Conservation (phyloP, 345 rosid genomes). For the Rhodomyrtus tomentosa region DNA sequence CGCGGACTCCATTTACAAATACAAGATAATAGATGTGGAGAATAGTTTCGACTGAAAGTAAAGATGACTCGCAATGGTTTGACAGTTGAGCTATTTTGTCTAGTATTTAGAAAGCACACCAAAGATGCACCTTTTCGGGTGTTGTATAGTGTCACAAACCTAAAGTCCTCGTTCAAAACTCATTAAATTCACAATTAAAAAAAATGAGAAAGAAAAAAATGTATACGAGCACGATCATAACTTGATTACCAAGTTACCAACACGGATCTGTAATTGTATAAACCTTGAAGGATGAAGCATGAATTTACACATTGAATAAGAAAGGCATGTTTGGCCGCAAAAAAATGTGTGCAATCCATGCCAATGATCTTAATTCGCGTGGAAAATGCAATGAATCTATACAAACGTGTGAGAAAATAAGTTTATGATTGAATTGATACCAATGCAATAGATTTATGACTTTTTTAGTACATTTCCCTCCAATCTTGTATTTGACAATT, state of each 20-base stretch:
- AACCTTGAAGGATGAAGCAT: background rate
- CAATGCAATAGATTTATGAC: no score
- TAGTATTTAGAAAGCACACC: background rate
- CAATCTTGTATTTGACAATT: no score
- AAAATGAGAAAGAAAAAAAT: no score
- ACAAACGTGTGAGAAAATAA: slow-evolving; percentile 19
- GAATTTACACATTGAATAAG: background rate
- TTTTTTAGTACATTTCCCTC: no score
- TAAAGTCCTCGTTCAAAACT: background rate
- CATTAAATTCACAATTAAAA: background rate
- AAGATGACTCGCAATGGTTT: background rate
- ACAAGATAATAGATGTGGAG: background rate
- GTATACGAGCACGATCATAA: background rate
- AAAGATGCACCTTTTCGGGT: background rate
- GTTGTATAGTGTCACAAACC: no score
- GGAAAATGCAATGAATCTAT: background rate
- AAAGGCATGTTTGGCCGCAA: background rate
- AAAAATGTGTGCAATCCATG: background rate
- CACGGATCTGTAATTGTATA: background rate
- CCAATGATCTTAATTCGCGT: background rate
- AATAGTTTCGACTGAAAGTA: background rate
- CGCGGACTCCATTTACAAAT: background rate
- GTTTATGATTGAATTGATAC: no score
- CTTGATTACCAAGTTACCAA: background rate
- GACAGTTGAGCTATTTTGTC: background rate